Evolutionary conservation across 1,139 yeast species (phyloP).

Genomic region (Arxiozyma heterogenica): DNA sequence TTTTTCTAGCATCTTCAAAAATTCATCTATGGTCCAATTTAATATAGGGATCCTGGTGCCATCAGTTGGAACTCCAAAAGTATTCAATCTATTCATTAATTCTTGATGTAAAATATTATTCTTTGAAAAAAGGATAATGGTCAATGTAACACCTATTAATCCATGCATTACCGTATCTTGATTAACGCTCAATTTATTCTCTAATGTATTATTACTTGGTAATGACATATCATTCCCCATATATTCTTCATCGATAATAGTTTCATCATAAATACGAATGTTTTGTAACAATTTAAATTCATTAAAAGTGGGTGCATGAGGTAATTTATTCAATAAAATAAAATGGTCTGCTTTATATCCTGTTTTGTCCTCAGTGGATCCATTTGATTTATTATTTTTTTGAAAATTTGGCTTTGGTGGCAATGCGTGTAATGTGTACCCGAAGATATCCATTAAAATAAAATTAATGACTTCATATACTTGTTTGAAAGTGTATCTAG

Average conservation of each 20-base stretch:
- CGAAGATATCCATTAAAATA: constrained; percentile 20
- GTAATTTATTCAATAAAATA: constrained; percentile 17
- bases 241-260: constrained; percentile 16
- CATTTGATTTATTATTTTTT: not conserved
- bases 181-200: constrained; percentile 13
- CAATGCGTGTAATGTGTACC: constrained; percentile 18
- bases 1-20: constrained; percentile 17
- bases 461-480: constrained; percentile 14
- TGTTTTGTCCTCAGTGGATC: constrained; percentile 1
- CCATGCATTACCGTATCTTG: constrained; percentile 22
- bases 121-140: constrained; percentile 22
- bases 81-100: constrained; percentile 12
- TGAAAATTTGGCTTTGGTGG: constrained; percentile 8
- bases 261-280: constrained; percentile 10
- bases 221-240: constrained; percentile 14
- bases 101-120: constrained; percentile 25
- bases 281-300: constrained; percentile 15
- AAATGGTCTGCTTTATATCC: constrained; percentile 16
- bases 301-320: constrained; percentile 10
- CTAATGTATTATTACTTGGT: constrained; percentile 9
- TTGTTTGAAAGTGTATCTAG: constrained; percentile 9
- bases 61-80: constrained; percentile 25
- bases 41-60: constrained; percentile 23
- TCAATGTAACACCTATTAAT: constrained; percentile 15
- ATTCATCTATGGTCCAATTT: constrained; percentile 17